Evolutionary conservation across 2,329 filamentous ascomycete species (phyloP), one percentile per base, ranked within the genome.

Genomic region (Aphanocladium album): DNA sequence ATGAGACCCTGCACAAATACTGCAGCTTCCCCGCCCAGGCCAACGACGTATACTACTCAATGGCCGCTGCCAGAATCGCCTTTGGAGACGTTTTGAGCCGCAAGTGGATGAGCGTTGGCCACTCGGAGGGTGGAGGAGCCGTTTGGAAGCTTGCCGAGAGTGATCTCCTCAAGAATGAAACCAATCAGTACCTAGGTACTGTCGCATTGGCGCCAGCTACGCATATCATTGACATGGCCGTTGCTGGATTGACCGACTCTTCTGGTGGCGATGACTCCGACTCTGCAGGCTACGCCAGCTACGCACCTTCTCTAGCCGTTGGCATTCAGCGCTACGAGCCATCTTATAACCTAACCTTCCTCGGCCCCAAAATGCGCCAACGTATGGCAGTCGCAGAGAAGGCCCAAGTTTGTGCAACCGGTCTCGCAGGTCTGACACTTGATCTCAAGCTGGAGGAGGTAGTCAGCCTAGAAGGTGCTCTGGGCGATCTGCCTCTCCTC

Each of bases 121-220:
- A 66, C 45, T 66, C 63, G 2, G 59, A 66, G 43, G 65, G 65
- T 37, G 65, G 61, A 16, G 65, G 64, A 25, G 60, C 65, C 2
- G 64, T 63, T 12, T 65, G 65, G 65, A 64, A 64, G 46, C 65
- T 65, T 9, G 61, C 62, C 9, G 65, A 65, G 59, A 65, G 62
- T 59, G n/a, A 21, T 16, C 41, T 51, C 12, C 60, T 64, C 33
- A 16, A 23, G n/a, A 47, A 49, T 7, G 61, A 66, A 37, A 12
- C 46, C n/a, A 23, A 37, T 9, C 25, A 47, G 41, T 66, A 65
- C 45, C 46, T 65, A 12, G 62, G 65, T 12, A 63, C 57, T 21
- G 65, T 66, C 6, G 61, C 65, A 14, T 5, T 66, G 9, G 62
- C 62, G 9, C 65, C 65, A 1, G 60, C 62, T 3, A 63, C 58